Evolutionary conservation across 148 eudicot genomes (phyloP).

Genomic region (Vaccinium corymbosum): DNA sequence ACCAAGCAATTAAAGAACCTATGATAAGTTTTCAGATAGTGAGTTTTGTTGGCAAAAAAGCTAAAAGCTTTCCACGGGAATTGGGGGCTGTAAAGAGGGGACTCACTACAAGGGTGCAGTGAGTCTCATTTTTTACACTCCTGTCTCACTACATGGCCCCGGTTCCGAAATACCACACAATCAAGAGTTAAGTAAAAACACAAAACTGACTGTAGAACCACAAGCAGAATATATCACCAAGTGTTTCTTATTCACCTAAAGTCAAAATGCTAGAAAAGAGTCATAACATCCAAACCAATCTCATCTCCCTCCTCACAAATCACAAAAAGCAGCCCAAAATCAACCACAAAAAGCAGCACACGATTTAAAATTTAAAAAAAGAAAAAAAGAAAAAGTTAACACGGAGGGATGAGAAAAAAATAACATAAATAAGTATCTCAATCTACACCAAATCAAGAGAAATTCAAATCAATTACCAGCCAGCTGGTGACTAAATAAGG

Average conservation of each 20-base stretch:
- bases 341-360: background rate
- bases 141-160: no score
- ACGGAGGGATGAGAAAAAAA: slow-evolving; percentile 8
- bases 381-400: background rate
- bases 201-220: background rate
- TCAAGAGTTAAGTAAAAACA: no score
- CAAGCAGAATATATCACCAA: background rate
- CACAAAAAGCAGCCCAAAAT: slow-evolving; percentile 11
- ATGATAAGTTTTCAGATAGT: no score
- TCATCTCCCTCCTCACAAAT: slow-evolving; percentile 15
- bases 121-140: no score
- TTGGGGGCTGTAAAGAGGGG: no score
- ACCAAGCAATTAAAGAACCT: no score
- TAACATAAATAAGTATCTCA: slow-evolving; percentile 15
- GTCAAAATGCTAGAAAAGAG: slow-evolving; percentile 6
- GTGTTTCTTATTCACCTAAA: slow-evolving; percentile 13
- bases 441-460: slow-evolving; percentile 19
- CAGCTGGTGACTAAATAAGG: slow-evolving; percentile 12
- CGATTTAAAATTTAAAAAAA: background rate
- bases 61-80: no score
- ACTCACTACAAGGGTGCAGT: no score
- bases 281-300: background rate
- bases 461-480: background rate
- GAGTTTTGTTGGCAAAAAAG: no score
- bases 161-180: no score